A percentile compares a stretch with the other conserved stretches of the same genome.
Conservation (phyloP, 208 protist genomes). For the Novymonas esmeraldas region DNA sequence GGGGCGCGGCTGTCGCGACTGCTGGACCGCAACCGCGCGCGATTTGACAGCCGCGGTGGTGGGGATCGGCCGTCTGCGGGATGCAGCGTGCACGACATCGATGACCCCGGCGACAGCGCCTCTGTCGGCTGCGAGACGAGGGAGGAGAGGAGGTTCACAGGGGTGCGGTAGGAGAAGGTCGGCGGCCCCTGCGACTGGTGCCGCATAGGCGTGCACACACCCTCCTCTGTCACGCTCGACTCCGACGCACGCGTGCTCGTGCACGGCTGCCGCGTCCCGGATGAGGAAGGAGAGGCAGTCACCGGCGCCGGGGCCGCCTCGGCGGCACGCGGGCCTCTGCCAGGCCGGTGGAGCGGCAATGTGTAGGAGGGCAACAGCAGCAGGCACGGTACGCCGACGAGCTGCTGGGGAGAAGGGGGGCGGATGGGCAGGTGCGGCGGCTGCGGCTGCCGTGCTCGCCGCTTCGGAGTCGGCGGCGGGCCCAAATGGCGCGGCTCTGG, state of each 20-base stretch:
- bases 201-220: not conserved
- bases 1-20: slow-evolving; percentile 1
- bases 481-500: not conserved
- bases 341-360: slow-evolving; percentile 3
- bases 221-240: not conserved
- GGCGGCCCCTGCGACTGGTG: not conserved
- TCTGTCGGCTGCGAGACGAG: not conserved
- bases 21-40: slow-evolving; percentile 18
- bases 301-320: not conserved
- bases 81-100: not conserved
- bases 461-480: not conserved
- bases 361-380: slow-evolving; percentile 11
- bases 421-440: not conserved
- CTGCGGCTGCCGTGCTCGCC: slow-evolving; percentile 1
- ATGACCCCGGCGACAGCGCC: not conserved
- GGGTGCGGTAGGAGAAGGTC: not conserved
- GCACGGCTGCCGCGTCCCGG: not conserved
- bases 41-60: slow-evolving; percentile 24
- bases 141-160: not conserved
- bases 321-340: not conserved
- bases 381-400: slow-evolving; percentile 14
- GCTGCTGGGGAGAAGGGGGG: slow-evolving; percentile 1
- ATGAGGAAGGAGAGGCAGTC: not conserved
- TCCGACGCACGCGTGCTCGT: not conserved
- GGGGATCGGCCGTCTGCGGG: slow-evolving; percentile 15